Conservation (phyloP, 2,329 filamentous ascomycete species). For the Harringtonia lauricola region DNA sequence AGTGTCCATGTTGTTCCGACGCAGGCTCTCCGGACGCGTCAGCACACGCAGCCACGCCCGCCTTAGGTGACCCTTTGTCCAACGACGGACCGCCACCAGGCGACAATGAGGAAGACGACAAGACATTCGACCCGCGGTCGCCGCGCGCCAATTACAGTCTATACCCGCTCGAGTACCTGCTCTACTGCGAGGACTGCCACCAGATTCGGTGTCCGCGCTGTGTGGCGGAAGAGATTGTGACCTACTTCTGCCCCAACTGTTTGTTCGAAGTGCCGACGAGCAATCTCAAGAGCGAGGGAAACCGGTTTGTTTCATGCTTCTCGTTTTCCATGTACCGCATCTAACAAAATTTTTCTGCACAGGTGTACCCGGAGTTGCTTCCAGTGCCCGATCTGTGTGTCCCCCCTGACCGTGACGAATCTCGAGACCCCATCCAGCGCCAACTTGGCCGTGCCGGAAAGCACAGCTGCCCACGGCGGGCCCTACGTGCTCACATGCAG, state of each 20-base stretch:
- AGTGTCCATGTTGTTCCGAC: conserved; percentile 56
- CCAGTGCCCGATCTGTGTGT: conserved; percentile 82
- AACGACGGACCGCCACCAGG: conserved; percentile 19
- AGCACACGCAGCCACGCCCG: conserved; percentile 18
- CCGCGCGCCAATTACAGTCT: conserved; percentile 83
- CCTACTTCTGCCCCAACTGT: conserved; percentile 91
- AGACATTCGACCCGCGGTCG: conserved; percentile 76
- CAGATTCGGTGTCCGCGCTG: conserved; percentile 91
- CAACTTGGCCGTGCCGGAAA: conserved; percentile 32
- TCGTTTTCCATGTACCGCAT: not conserved
- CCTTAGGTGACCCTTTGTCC: conserved; percentile 10
- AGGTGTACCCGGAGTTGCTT: conserved; percentile 93
- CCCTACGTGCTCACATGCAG: conserved; percentile 76
- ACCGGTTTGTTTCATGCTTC: conserved; percentile 49
- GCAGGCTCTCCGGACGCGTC: conserved; percentile 29
- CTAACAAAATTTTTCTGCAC: too few relatives aligned
- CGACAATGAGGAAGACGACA: conserved; percentile 57
- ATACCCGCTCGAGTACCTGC: conserved; percentile 82
- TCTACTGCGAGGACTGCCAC: conserved; percentile 97
- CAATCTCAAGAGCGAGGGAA: conserved; percentile 84
- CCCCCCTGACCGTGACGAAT: conserved; percentile 64
- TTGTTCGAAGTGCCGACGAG: conserved; percentile 93
- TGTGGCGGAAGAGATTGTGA: conserved; percentile 84
- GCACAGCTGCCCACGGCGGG: conserved; percentile 18
- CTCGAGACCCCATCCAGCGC: conserved; percentile 44